Evolutionary conservation across 2,329 filamentous ascomycete species (phyloP).

Genomic region (Lasiodiplodia hormozganensis): DNA sequence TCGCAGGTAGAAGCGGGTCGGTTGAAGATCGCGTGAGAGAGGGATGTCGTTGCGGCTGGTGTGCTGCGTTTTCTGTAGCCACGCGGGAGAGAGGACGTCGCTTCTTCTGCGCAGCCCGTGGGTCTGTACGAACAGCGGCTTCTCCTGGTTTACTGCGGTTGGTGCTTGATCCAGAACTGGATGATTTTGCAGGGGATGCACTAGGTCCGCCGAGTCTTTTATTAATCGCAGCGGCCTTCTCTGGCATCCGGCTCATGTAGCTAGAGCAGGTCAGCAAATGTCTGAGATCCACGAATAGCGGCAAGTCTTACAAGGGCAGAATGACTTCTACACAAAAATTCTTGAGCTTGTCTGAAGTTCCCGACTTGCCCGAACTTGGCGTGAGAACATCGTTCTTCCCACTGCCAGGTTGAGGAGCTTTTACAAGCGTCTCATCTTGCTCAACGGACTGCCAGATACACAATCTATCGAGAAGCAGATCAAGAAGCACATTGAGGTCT

Average conservation of each 20-base stretch:
- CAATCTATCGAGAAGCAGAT: conserved; percentile 77
- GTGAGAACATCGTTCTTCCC: conserved; percentile 37
- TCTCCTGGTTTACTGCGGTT: conserved; percentile 50
- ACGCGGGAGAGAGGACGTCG: conserved; percentile 67
- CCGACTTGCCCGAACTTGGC: conserved; percentile 33
- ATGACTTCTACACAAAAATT: conserved; percentile 84
- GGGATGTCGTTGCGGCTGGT: conserved; percentile 57
- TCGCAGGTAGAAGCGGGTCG: conserved; percentile 60
- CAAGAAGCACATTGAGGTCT: conserved; percentile 70
- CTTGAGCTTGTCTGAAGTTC: conserved; percentile 66
- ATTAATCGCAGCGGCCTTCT: conserved; percentile 73
- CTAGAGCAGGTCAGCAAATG: conserved; percentile 47
- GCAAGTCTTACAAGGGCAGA: conserved; percentile 71
- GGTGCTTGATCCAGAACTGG: conserved; percentile 50
- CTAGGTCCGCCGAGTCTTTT: conserved; percentile 78
- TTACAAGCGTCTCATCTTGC: conserved; percentile 56
- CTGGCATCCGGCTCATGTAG: conserved; percentile 77
- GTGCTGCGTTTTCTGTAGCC: conserved; percentile 59
- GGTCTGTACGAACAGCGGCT: conserved; percentile 33
- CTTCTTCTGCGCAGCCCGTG: conserved; percentile 48
- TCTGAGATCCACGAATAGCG: background rate
- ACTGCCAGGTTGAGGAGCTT: conserved; percentile 34
- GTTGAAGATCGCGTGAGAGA: conserved; percentile 74
- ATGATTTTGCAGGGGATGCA: conserved; percentile 63
- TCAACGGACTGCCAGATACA: conserved; percentile 85